phyloP scores from a whole-genome alignment of 140 eudicot genomes.

The Bidens hawaiensis region DNA sequence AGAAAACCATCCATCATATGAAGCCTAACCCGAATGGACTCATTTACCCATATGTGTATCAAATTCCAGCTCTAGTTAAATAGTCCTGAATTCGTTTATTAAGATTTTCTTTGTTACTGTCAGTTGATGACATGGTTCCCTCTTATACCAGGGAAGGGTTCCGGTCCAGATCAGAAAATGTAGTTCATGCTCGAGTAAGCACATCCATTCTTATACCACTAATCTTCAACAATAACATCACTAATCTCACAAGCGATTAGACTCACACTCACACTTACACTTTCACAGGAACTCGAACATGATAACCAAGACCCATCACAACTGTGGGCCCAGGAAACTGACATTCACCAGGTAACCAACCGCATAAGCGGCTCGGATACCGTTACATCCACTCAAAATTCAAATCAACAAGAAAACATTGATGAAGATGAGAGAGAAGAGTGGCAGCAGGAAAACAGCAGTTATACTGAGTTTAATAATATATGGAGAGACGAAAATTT shows the following conservation, averaged over 20 bases:
- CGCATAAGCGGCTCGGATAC: slow-evolving; percentile 37
- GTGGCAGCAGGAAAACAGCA: slow-evolving; percentile 40
- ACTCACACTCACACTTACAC: slow-evolving; percentile 21
- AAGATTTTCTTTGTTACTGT: background rate
- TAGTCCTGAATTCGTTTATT: background rate
- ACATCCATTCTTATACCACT: slow-evolving; percentile 32
- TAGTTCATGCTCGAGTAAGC: slow-evolving; percentile 70
- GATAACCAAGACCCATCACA: slow-evolving; percentile 45
- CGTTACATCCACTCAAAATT: slow-evolving; percentile 31
- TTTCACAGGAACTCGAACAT: slow-evolving; percentile 47
- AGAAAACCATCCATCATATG: background rate
- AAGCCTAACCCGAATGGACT: background rate
- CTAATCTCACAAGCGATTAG: slow-evolving; percentile 37
- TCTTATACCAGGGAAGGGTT: slow-evolving; percentile 74
- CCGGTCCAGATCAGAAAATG: slow-evolving; percentile 70
- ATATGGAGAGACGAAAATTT: slow-evolving; percentile 49
- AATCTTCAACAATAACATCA: slow-evolving; percentile 18
- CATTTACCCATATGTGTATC: background rate
- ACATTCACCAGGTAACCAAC: slow-evolving; percentile 32
- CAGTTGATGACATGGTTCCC: slow-evolving; percentile 10
- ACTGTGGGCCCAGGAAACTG: slow-evolving; percentile 39
- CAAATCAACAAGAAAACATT: slow-evolving; percentile 31
- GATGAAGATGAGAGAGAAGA: slow-evolving; percentile 60
- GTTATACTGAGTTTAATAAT: slow-evolving; percentile 36
- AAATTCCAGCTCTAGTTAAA: background rate